Percentiles rank a stretch among this genome's conserved stretches.
These are phyloP conservation scores for Diutina siamensis DNA, from an alignment of 1,139 yeast genomes.

Conservation along the genomic window DNA sequence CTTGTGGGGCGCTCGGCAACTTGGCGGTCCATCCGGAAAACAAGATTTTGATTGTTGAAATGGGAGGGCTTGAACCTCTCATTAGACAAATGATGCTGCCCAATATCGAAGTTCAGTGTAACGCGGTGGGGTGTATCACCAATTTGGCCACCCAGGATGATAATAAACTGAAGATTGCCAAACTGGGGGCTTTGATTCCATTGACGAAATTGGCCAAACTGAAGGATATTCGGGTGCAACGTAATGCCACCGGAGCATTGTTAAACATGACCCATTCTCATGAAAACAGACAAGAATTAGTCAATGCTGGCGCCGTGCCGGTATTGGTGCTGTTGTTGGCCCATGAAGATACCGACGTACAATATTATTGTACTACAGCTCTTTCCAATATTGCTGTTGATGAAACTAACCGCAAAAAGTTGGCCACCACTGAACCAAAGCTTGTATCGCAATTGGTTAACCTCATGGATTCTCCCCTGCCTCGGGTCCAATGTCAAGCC, in stretches of 20 bases:
- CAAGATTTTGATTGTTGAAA: conserved; percentile 84
- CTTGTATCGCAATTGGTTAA: conserved; percentile 78
- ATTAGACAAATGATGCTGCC: conserved; percentile 96
- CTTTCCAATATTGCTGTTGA: conserved; percentile 95
- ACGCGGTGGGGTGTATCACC: conserved; percentile 98
- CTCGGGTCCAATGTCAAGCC: conserved; percentile 97
- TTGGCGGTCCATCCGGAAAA: conserved; percentile 94
- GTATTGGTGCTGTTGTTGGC: conserved; percentile 83
- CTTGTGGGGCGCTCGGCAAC: conserved; percentile 96
- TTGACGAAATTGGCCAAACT: conserved; percentile 89
- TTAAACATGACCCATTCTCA: conserved; percentile 96
- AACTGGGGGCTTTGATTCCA: conserved; percentile 93
- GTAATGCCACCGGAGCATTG: conserved; percentile 97
- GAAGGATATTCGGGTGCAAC: conserved; percentile 88
- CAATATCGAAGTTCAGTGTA: conserved; percentile 96
- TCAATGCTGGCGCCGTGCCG: conserved; percentile 97
- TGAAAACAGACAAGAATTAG: conserved; percentile 92
- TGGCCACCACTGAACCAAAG: conserved; percentile 90
- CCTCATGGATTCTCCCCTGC: conserved; percentile 85
- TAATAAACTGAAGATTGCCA: conserved; percentile 89
- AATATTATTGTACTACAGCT: conserved; percentile 96
- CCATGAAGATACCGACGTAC: conserved; percentile 90
- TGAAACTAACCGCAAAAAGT: conserved; percentile 75
- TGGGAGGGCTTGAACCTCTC: conserved; percentile 95
- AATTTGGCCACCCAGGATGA: conserved; percentile 98